Evolutionary conservation across 2,329 filamentous ascomycete genomes (phyloP), one percentile per base, ranked within the genome.

Genomic region (Penicillium psychrosexuale): DNA sequence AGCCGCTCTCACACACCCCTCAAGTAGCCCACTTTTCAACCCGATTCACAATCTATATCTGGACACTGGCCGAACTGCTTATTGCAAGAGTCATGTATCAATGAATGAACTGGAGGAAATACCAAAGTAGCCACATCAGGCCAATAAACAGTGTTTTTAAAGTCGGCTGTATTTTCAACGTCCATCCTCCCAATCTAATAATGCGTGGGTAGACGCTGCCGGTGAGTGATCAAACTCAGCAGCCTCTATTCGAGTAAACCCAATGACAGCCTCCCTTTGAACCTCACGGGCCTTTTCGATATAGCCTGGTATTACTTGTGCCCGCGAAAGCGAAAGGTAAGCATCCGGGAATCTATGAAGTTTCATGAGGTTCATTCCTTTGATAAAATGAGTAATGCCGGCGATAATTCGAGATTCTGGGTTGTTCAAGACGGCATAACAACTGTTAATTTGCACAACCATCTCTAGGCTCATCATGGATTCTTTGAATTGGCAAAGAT

Each of bases 351-450:
- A 61, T 4, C 56, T 17, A 17, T 50, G 49, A 19, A 53, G 27
- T 28, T 55, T 51, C 45, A 65, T 53, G 9, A 63, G 53, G 34
- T 61, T 60, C 42, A 56, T 55, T 9, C 60, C 63, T 33, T 51
- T 56, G 6, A 66, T 50, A 30, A 60, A 66, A n/a, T 58, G 36
- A 7, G 63, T 56, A 44, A 65, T 62, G 12, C 51, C 59, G 19
- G 39, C 13, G 11, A 61, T 38, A 8, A 63, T 42, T 12, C 19
- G 22, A 11, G 56, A 31, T 8, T 52, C 31, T 39, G 51, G 45
- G 12, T 37, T 28, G 2, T 38, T 19, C 5, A 38, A 28, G 7
- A 38, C 24, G 12, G 45, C 5, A 47, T 38, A 28, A 11, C 33
- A 15, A 2, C 5, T 11, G 33, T 38, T 42, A 13, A 37, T 42